Evolutionary conservation across 768 basidiomycete species (phyloP), one percentile per base, ranked within the genome.

Genomic region (Porphyrellus cyaneotinctus): DNA sequence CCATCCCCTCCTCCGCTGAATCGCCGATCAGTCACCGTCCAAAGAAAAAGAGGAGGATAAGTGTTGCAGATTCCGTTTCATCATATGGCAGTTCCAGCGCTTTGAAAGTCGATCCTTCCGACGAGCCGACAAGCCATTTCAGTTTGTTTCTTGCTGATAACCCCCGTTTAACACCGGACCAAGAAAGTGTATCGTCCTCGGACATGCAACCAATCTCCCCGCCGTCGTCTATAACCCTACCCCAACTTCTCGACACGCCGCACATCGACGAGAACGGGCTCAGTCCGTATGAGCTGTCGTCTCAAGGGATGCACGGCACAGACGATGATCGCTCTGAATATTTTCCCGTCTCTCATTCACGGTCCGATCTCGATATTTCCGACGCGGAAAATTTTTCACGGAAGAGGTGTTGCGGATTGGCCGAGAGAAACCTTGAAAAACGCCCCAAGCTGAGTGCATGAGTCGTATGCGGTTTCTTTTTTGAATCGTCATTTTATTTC

Each of bases 1-100:
- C 70, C 59, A 60, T 70, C 59, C 33, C 70, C 56, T 47, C 62
- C 28, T 54, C 64, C 56, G 56, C 60, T 14, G 70, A 69, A 58
- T 65, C 65, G n/a, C 60, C 59, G 54, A 51, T 51, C 8, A 33
- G 56, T 51, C 63, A 64, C 56, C 69, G 66, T 23, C 67, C 63
- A 26, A 71, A 59, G 59, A 70, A 70, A 61, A 71, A 62, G 58
- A 68, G 68, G 59, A 64, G 68, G 52, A 70, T 68, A 58, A 71
- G 68, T 58, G 60, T 70, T 28, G 61, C 70, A 49, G 68, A 70
- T 47, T 70, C 70, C 8, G 63, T 71, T 47, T 70, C 68, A 43
- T 71, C 68, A 30, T 71, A 64, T 50, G 66, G 52, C 45, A 71
- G 70, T 28, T 68, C 58, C 33, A 49, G 47, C 42, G 65, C 61